Evolutionary conservation across 345 rosid species (phyloP).

Genomic region (Kandelia obovata): DNA sequence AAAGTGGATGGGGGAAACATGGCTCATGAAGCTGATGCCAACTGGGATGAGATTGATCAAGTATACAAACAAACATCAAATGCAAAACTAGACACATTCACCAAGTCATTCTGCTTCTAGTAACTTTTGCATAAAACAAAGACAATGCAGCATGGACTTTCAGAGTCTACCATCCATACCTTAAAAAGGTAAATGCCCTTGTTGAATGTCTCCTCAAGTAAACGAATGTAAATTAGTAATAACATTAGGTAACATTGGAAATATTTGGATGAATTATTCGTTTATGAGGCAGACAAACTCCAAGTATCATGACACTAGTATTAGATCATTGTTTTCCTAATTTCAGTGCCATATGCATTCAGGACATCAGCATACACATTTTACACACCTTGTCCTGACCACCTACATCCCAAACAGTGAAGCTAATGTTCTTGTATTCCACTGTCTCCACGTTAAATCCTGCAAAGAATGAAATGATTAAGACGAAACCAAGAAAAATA

Average conservation of each 20-base stretch:
- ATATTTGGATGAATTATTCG: background rate
- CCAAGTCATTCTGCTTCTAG: background rate
- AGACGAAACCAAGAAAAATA: no score
- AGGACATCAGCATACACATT: no score
- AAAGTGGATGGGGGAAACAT: background rate
- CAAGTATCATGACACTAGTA: background rate
- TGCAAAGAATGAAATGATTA: conserved; percentile 10
- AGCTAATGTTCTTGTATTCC: conserved; percentile 85
- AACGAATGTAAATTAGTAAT: background rate
- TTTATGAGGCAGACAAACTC: background rate
- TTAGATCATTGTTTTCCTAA: background rate
- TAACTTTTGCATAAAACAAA: no score
- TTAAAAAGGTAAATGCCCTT: no score
- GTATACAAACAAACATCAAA: no score
- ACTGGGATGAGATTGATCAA: background rate
- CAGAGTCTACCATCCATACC: no score
- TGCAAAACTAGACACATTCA: background rate
- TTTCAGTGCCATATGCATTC: no score
- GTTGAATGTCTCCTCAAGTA: no score
- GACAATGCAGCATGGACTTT: no score
- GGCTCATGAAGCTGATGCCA: background rate
- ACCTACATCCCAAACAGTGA: conserved; percentile 91
- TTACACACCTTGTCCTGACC: conserved; percentile 81
- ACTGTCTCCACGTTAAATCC: conserved; percentile 86
- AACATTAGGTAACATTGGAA: background rate